Percentiles rank a stretch among this genome's conserved stretches.
These are phyloP conservation scores for Coprinopsis sp. DNA, from an alignment of 768 basidiomycete species.

Conservation along the genomic window DNA sequence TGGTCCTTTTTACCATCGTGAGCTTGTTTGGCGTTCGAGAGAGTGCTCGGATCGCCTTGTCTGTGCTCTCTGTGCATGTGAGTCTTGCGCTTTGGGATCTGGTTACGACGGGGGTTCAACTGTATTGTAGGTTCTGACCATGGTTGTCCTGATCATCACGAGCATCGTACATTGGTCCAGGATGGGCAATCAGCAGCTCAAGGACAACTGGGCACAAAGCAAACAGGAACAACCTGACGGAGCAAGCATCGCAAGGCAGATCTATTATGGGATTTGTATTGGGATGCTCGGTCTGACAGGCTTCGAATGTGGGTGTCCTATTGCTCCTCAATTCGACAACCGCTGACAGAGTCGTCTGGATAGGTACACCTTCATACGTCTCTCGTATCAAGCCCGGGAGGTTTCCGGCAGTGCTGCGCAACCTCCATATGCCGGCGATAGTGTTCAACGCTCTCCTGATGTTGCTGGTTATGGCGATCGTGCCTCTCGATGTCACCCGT, in stretches of 20 bases:
- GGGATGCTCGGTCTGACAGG: conserved; percentile 72
- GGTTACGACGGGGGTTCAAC: conserved; percentile 6
- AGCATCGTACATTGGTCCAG: conserved; percentile 48
- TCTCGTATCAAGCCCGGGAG: conserved; percentile 52
- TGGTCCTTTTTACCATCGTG: conserved; percentile 48
- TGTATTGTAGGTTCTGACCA: conserved; percentile 44
- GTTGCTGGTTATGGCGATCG: conserved; percentile 52
- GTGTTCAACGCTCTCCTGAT: conserved; percentile 53
- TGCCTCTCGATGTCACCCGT: conserved; percentile 48
- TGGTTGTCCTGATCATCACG: conserved; percentile 49
- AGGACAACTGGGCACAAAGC: conserved; percentile 48
- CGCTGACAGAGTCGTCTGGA: background rate
- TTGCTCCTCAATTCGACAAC: background rate
- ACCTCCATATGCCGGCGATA: conserved; percentile 58
- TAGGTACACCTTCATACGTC: conserved; percentile 62
- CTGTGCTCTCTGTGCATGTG: conserved; percentile 58
- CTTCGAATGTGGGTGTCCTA: conserved; percentile 49
- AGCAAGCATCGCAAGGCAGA: conserved; percentile 34
- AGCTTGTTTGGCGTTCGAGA: conserved; percentile 58
- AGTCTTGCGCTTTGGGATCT: conserved; percentile 15
- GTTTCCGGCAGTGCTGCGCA: conserved; percentile 59
- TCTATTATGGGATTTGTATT: conserved; percentile 66
- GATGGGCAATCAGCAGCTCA: conserved; percentile 43
- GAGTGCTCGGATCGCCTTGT: conserved; percentile 55
- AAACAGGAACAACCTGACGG: conserved; percentile 26